These are phyloP conservation scores for Mollisiaceae sp. DNA, from an alignment of 2,329 filamentous ascomycete species.

Conservation along the genomic window DNA sequence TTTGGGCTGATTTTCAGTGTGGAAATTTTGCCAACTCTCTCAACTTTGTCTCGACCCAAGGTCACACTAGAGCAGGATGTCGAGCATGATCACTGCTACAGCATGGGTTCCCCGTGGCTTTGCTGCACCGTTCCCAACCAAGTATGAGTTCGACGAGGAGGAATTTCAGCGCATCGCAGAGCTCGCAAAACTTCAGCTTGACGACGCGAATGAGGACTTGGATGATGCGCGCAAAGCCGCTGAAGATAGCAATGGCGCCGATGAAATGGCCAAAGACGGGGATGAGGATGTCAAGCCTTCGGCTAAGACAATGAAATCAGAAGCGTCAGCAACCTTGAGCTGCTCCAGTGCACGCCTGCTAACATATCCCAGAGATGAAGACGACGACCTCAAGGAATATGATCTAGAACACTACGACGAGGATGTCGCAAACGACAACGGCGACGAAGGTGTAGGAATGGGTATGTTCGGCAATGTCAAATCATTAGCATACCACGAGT, in stretches of 20 bases:
- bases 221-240: constrained; percentile 56
- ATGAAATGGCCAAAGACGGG: constrained; percentile 47
- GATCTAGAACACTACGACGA: constrained; percentile 96
- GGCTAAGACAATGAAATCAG: constrained; percentile 44
- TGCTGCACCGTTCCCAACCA: constrained; percentile 61
- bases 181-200: constrained; percentile 66
- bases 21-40: not conserved
- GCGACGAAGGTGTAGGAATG: constrained; percentile 69
- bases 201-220: constrained; percentile 89
- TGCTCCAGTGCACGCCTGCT: not conserved
- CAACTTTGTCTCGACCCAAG: not conserved
- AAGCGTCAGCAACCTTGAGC: constrained; percentile 45
- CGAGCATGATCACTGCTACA: constrained; percentile 61
- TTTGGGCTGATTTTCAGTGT: not conserved
- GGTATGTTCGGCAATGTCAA: constrained; percentile 96
- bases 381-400: constrained; percentile 92
- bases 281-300: constrained; percentile 38
- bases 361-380: constrained; percentile 54
- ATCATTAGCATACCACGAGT: constrained; percentile 90
- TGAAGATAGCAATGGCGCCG: constrained; percentile 38
- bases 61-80: constrained; percentile 35
- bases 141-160: constrained; percentile 62
- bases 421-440: constrained; percentile 70
- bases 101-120: constrained; percentile 64
- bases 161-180: constrained; percentile 63